Evolutionary conservation across 108 stramenopile species (phyloP), one percentile per base, ranked within the genome.

Genomic region (Conticribra guillardii): DNA sequence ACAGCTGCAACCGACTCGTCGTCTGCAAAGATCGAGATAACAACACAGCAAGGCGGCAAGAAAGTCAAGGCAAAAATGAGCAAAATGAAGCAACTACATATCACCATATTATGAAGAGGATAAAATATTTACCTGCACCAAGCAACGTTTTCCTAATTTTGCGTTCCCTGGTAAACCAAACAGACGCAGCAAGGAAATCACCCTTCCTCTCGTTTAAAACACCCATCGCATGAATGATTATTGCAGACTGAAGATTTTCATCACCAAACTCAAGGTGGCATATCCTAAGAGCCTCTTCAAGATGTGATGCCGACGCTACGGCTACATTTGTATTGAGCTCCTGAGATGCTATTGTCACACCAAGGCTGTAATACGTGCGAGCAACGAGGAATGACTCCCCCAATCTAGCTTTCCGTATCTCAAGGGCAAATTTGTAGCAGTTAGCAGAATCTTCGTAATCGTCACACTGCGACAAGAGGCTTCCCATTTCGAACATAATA

Each of bases 321-420:
- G 53, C 47, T 23, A 28, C 45, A 28, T 64, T 60, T 3, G 26
- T 22, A 52, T 31, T 44, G 32, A 79, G 50, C 46, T 73, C 72
- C 17, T 69, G 70, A 22, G 67, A 53, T 28, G 72, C 79, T 4
- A 69, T 26, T 26, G 79, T 80, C 23, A 80, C 79, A 0, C 79
- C 79, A 54, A 80, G 55, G 31, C 71, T 73, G 57, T 80, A 80
- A 41, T 80, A 71, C 16, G 79, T 80, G 22, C 65, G 72, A 48
- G 71, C 71, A 34, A 80, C 71, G 21, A 73, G 18, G 46, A 73
- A 73, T 2, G 67, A 80, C 51, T 80, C 71, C 16, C 71, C 67
- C 47, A 80, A 33, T 3, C 5, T 41, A 17, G 37, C 45, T 57
- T 73, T 67, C 23, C 79, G 53, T 17, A 73, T 68, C 14, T 64